Evolutionary conservation across 164 flowering plant genomes (phyloP).

Genomic region (Aristolochia fimbriata): DNA sequence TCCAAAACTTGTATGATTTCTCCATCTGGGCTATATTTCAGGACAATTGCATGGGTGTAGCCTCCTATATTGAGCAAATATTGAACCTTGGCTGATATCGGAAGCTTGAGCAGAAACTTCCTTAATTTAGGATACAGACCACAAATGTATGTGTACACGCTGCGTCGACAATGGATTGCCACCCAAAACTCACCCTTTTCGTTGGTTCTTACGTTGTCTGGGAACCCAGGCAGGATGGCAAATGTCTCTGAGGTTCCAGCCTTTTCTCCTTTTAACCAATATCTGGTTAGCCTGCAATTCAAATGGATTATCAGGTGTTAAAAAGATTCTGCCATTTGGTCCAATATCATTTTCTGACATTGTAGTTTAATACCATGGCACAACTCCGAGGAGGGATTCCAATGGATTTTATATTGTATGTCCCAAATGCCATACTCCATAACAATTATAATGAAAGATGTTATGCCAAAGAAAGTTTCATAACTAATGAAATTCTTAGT

Average conservation of each 20-base stretch:
- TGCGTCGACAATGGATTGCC: constrained; percentile 56
- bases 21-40: constrained; percentile 71
- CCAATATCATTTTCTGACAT: too few species aligned
- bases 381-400: background rate
- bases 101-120: constrained; percentile 53
- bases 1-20: constrained; percentile 61
- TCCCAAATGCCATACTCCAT: too few species aligned
- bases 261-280: constrained; percentile 85
- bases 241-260: constrained; percentile 65
- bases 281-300: constrained; percentile 42
- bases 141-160: constrained; percentile 20
- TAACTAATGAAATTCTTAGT: too few species aligned
- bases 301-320: too few species aligned
- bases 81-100: constrained; percentile 45
- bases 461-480: too few species aligned
- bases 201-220: constrained; percentile 83
- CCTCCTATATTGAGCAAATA: constrained; percentile 44
- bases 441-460: too few species aligned
- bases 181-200: constrained; percentile 90
- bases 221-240: constrained; percentile 72
- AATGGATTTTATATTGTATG: too few species aligned
- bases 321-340: too few species aligned
- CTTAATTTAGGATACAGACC: constrained; percentile 42
- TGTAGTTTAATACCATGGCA: too few species aligned
- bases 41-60: constrained; percentile 36